Evolutionary conservation across 163 green algal genomes (phyloP), one percentile per base, ranked within the genome.

Genomic region (Prototheca wickerhamii): DNA sequence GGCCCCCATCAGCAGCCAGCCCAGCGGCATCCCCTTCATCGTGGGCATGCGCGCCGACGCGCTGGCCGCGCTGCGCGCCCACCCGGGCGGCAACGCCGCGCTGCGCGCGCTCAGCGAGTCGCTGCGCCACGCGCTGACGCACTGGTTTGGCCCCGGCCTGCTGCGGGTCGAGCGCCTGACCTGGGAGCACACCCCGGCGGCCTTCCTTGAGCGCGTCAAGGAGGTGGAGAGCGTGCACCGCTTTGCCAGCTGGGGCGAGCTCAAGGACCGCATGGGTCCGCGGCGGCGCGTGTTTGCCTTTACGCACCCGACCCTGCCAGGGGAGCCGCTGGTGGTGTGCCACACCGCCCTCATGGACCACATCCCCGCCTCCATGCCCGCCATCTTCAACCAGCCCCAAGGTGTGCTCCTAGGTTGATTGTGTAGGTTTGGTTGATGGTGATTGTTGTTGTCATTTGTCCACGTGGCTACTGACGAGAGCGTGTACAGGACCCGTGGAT

Each of bases 261-360:
- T 91, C 33, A 68, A 73, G 29, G 42, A 49, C 25, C 64, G 84
- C 23, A 67, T 91, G 61, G 68, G 59, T 4, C 61, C 63, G 20
- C 29, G 58, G 29, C 58, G 79, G 15, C 72, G 79, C 33, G 77
- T 82, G 20, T 89, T 81, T 64, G 84, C 71, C 7, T 88, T 86
- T 60, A 73, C 73, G 20, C 84, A 91, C 63, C 66, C 74, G 2
- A 72, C 63, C 29, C 65, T 91, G 64, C 83, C 83, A 0, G 68
- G 73, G 10, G 74, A 87, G 71, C 80, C 84, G 29, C 75, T 91
- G 46, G 78, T 91, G 32, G 70, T 88, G 28, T 77, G 90, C 31
- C 84, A 91, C 61, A 84, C 76, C 0, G 81, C 83, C 4, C 67
- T 90, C 29, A 56, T 70, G 17, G 2, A 58, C 18, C 8, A 37